These are phyloP conservation scores for Hypoxylon sp. DNA, from an alignment of 2,329 filamentous ascomycete genomes.

Conservation along the genomic window DNA sequence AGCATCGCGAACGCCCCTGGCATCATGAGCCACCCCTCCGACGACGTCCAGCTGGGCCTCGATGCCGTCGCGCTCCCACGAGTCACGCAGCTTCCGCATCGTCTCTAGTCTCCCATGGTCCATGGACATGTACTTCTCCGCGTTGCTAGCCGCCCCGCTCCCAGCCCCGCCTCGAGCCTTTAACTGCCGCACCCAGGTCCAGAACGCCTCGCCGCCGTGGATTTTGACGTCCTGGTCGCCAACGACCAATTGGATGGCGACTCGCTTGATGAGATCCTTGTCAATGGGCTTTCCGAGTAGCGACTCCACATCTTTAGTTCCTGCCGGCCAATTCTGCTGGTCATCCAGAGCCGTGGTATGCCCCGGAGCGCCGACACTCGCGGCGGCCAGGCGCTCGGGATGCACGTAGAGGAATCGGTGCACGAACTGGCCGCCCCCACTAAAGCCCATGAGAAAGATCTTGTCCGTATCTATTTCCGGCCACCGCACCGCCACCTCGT, in stretches of 20 bases:
- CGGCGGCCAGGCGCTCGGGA: constrained; percentile 47
- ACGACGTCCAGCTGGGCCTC: constrained; percentile 43
- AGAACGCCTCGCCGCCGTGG: constrained; percentile 44
- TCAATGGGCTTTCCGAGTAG: constrained; percentile 36
- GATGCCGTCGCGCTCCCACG: constrained; percentile 44
- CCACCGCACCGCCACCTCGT: constrained; percentile 49
- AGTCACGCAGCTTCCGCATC: constrained; percentile 27
- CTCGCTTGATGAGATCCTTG: constrained; percentile 34
- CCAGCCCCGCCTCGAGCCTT: constrained; percentile 7
- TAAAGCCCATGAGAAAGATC: constrained; percentile 50
- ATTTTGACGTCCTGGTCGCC: constrained; percentile 40
- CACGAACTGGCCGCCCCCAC: constrained; percentile 51
- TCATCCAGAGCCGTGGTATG: constrained; percentile 46
- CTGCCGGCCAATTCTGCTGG: constrained; percentile 40
- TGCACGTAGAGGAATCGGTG: constrained; percentile 52
- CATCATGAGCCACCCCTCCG: constrained; percentile 43
- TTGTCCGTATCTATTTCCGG: constrained; percentile 48
- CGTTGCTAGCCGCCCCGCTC: not conserved
- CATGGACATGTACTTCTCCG: constrained; percentile 14
- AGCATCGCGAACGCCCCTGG: constrained; percentile 29
- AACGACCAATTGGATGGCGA: constrained; percentile 43
- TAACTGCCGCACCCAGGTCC: constrained; percentile 39
- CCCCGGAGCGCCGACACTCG: constrained; percentile 52
- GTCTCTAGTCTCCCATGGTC: constrained; percentile 32
- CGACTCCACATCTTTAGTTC: constrained; percentile 38